Conservation (phyloP, 192 early-diverging fungal genomes). For the Umbelopsis ramanniana region DNA sequence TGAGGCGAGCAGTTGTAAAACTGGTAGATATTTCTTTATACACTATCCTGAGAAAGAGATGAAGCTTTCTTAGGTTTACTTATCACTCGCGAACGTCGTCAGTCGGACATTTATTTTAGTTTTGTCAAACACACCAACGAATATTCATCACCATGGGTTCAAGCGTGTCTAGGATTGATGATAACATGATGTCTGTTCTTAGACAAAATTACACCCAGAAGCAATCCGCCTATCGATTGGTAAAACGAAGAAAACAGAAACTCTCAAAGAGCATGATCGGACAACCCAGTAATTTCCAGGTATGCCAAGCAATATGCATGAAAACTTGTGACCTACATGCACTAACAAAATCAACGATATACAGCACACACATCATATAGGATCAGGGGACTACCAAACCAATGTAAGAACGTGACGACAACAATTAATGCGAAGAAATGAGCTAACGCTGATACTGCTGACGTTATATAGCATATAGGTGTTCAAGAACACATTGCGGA, state of each 20-base stretch:
- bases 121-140: not conserved
- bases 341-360: not conserved
- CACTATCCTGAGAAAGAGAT: not conserved
- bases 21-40: not conserved
- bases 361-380: constrained; percentile 16
- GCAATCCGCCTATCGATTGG: not conserved
- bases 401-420: not conserved
- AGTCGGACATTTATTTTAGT: not conserved
- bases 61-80: not conserved
- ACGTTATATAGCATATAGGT: not conserved
- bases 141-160: not conserved
- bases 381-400: not conserved
- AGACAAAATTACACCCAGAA: not conserved
- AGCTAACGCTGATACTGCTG: not conserved
- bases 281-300: constrained; percentile 5
- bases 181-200: not conserved
- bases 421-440: not conserved
- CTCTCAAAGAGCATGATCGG: constrained; percentile 11
- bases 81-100: not conserved
- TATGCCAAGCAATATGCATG: not conserved
- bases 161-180: not conserved
- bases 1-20: not conserved
- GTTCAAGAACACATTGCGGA: constrained; percentile 11
- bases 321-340: not conserved
- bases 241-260: not conserved